A percentile compares a stretch with the other conserved stretches of the same genome.
These are phyloP conservation scores for Capsella rubella DNA, from an alignment of 441 rosid species.

Conservation along the genomic window DNA sequence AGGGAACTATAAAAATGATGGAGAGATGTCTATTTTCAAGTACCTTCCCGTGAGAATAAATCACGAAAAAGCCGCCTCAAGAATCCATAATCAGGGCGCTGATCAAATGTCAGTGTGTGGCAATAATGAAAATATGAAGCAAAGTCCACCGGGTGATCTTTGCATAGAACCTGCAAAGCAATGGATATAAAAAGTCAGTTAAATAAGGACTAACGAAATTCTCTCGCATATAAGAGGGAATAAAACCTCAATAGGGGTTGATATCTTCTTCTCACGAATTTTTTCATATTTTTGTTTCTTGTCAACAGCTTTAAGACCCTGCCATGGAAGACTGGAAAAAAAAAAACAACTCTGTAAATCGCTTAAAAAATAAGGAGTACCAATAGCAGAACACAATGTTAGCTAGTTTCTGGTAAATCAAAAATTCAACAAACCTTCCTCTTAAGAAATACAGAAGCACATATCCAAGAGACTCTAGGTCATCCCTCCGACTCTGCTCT, in stretches of 20 bases:
- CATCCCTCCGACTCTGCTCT: constrained; percentile 82
- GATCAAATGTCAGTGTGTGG: constrained; percentile 86
- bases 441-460: constrained; percentile 70
- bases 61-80: constrained; percentile 88
- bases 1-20: background rate
- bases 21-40: constrained; percentile 2
- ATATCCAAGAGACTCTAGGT: constrained; percentile 73
- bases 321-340: constrained; percentile 93
- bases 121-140: constrained; percentile 94
- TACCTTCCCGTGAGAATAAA: constrained; percentile 83
- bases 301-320: constrained; percentile 91
- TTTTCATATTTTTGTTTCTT: constrained; percentile 96
- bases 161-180: constrained; percentile 77
- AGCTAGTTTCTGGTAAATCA: background rate
- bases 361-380: background rate
- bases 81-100: constrained; percentile 91
- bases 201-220: constrained; percentile 3
- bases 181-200: background rate
- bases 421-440: constrained; percentile 58
- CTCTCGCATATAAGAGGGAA: constrained; percentile 6
- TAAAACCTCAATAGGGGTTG: constrained; percentile 92
- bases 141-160: constrained; percentile 90
- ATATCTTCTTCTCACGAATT: constrained; percentile 91
- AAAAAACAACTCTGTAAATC: background rate
- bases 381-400: background rate